Evolutionary conservation across 371 early-diverging fungal species (phyloP).

Genomic region (Mortierella sp.): DNA sequence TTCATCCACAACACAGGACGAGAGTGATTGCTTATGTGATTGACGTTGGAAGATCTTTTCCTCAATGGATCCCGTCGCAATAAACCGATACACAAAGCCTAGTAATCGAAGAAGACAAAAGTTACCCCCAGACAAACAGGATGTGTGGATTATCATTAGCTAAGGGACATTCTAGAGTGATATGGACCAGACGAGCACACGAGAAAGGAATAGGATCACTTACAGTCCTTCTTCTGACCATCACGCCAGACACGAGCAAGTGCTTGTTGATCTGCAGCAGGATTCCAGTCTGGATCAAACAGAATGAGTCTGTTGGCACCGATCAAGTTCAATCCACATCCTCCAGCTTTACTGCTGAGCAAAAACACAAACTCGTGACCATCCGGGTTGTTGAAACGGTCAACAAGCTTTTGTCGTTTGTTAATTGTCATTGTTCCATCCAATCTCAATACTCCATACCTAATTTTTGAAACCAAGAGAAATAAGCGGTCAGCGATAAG

Average conservation of each 20-base stretch:
- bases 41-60: conserved; percentile 98
- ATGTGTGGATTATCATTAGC: neutral
- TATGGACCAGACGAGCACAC: neutral
- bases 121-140: neutral
- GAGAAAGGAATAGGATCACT: conserved; percentile 12
- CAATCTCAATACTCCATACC: conserved; percentile 84
- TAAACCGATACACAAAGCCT: conserved; percentile 96
- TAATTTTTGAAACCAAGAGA: conserved; percentile 15
- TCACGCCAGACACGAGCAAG: conserved; percentile 98
- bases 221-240: conserved; percentile 93
- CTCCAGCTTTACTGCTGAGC: conserved; percentile 97
- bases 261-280: conserved; percentile 81
- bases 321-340: conserved; percentile 97
- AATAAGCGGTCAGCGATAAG: conserved; percentile 9
- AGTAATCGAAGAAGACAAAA: neutral
- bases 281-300: conserved; percentile 88
- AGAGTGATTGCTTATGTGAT: conserved; percentile 88
- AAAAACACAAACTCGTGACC: conserved; percentile 91
- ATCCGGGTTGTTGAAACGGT: conserved; percentile 93
- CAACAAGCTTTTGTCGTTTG: conserved; percentile 94
- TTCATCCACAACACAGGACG: conserved; percentile 95
- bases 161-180: neutral
- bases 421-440: conserved; percentile 93
- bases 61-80: conserved; percentile 96
- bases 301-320: conserved; percentile 96